Evolutionary conservation across 2,329 filamentous ascomycete genomes (phyloP).

Genomic region (Graphilbum fragrans): DNA sequence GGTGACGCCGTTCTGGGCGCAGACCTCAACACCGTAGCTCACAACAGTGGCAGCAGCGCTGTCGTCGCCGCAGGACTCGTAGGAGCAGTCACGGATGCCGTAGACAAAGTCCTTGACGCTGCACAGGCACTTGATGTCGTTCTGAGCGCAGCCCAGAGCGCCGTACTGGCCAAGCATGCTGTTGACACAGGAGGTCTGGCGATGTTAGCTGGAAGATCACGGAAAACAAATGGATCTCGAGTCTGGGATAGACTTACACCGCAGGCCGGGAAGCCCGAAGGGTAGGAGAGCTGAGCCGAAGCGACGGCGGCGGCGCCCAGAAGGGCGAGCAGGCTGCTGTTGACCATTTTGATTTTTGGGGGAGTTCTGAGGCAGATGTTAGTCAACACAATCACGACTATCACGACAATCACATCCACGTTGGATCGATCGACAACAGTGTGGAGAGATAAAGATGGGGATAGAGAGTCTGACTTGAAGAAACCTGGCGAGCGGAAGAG

Average conservation of each 20-base stretch:
- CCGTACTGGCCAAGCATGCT: constrained; percentile 37
- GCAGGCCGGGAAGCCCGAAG: constrained; percentile 31
- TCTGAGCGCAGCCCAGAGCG: constrained; percentile 30
- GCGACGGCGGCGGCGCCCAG: constrained; percentile 24
- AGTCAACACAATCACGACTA: too few species aligned
- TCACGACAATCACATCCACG: too few species aligned
- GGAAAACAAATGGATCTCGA: too few species aligned
- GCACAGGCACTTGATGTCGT: constrained; percentile 34
- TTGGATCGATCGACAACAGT: too few species aligned
- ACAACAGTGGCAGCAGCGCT: constrained; percentile 24
- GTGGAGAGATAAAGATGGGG: too few species aligned
- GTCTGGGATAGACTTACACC: constrained; percentile 44
- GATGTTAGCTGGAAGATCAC: too few species aligned
- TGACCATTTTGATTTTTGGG: constrained; percentile 34
- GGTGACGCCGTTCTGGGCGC: constrained; percentile 22
- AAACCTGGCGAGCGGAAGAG: too few species aligned
- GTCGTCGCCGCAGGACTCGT: constrained; percentile 24
- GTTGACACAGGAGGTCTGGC: constrained; percentile 32
- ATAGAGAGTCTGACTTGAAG: too few species aligned
- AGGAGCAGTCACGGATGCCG: constrained; percentile 39
- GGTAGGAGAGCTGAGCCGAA: constrained; percentile 25
- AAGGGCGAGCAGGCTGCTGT: constrained; percentile 18
- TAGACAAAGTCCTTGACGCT: constrained; percentile 31
- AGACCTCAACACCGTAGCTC: constrained; percentile 25
- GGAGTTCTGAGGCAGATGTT: too few species aligned